Evolutionary conservation across 164 flowering plant species (phyloP), one percentile per base, ranked within the genome.

Genomic region (Akebia trifoliata): DNA sequence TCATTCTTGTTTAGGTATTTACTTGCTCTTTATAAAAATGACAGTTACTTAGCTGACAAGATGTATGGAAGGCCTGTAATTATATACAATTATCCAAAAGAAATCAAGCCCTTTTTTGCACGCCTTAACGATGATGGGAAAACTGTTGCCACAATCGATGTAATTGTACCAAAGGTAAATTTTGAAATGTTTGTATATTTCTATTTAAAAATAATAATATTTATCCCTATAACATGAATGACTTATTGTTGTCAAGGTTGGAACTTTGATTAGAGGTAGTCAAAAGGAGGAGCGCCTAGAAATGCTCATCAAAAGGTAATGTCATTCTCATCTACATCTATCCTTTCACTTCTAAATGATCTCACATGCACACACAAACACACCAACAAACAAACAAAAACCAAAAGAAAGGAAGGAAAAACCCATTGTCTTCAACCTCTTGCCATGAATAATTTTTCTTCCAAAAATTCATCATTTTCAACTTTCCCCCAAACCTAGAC

Each of bases 91-190:
- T 64, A 81, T 57, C 97, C 96, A 3, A 87, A 86, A 78, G 87
- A 73, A 54, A 59, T 64, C 1, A 86, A 75, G 75, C 93, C 96
- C 11, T 90, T 90, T 69, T 74, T 78, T 26, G 72, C 55, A 17
- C 89, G 88, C 22, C 54, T 76, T 46, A 88, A 86, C 43, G 81
- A 76, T 42, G 96, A 90, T 65, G 83, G 73, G 18, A 73, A 63
- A 45, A 94, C 99, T 36, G 97, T 78, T 40, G 91, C 95, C 25
- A 71, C 99, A 20, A 74, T 87, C 45, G 95, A 94, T 40, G 56
- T 94, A 28, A 62, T 90, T 59, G 51, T 88, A 30, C 97, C 99
- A 37, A 78, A 80, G 91, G 99, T 90, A 67, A 57, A 0, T 31
- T 18, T 43, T 56, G 4, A 12, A 14, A 25, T 14, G 25, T 32